Evolutionary conservation across 441 rosid genomes (phyloP).

Genomic region (Rhodomyrtus psidioides): DNA sequence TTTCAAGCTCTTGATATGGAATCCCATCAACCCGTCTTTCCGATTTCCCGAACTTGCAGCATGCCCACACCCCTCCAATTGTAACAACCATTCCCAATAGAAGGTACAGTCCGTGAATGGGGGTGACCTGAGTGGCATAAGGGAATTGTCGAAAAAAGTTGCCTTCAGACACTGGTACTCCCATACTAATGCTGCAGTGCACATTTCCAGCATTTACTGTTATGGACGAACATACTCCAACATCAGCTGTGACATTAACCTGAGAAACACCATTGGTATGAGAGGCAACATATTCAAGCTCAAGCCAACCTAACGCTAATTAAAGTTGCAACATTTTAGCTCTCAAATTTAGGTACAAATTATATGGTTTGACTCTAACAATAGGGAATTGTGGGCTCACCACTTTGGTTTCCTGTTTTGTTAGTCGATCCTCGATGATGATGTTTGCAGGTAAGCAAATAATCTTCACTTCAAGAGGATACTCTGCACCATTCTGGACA

Average conservation of each 20-base stretch:
- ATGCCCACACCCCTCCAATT: conserved; percentile 26
- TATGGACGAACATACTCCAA: conserved; percentile 15
- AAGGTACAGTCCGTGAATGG: conserved; percentile 25
- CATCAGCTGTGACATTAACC: conserved; percentile 18
- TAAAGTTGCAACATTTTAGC: background rate
- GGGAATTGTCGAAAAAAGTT: conserved; percentile 5
- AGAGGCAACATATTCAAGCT: background rate
- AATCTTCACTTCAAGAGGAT: conserved; percentile 8
- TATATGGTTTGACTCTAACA: background rate
- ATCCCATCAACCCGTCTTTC: conserved; percentile 18
- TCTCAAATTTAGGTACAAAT: background rate
- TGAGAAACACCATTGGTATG: conserved; percentile 1
- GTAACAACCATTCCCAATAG: conserved; percentile 16
- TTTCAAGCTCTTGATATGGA: conserved; percentile 37
- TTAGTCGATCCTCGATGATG: background rate
- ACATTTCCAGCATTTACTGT: conserved; percentile 20
- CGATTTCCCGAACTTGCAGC: conserved; percentile 25
- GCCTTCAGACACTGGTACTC: background rate
- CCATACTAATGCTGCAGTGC: conserved; percentile 9
- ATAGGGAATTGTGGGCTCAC: background rate
- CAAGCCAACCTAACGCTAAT: background rate
- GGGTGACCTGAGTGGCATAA: conserved; percentile 8
- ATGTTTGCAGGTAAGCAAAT: background rate
- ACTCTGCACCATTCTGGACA: conserved; percentile 28
- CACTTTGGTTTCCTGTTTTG: conserved; percentile 8